Base-by-base conservation (phyloP, 73 alveolate genomes). In the Paramecium tetraurelia region DNA sequence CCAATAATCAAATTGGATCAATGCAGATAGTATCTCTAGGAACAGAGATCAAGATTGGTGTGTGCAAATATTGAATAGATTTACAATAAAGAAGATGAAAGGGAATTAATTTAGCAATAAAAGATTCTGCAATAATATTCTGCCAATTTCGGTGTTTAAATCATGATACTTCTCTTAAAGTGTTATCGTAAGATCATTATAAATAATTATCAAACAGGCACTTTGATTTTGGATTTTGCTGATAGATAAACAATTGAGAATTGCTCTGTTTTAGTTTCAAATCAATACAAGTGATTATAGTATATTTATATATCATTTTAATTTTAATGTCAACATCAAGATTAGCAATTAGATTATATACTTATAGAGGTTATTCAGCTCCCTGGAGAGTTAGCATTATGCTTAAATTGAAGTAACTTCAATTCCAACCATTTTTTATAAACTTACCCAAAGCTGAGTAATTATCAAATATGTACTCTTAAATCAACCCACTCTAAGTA, bases 401-500 rank as follows among this genome's bases (percentile, higher is more conserved):
- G 33, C 27, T 72, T 2, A 72, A 36, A 18, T 35, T 72, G 59
- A 72, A 72, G 38, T 2, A 38, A 72, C 10, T 72, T 14, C 86
- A 33, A 33, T 72, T 33, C 21, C 24, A 63, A 63, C 21, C 84
- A 27, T 63, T 63, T 33, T 63, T 63, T 63, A 31, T 63, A 14
- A 63, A 63, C 11, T 63, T 63, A 33, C 48, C 84, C 14, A 27
- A 63, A 27, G 44, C 48, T 63, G 50, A 63, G 21, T 33, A 63
- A 59, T 29, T 59, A 24, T 59, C 77, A 12, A 29, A 21, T 21
- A 59, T 59, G 77, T 95, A 80, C 77, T 43, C 94, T 16, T 89
- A 95, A 63, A 84, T 93, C 63, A 96, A 96, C 57, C 98, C 98
- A 53, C 38, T 58, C 29, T 63, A 92, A 35, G 93, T 86, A 86